These are phyloP conservation scores for Chiua virens DNA, from an alignment of 768 basidiomycete species.

Conservation along the genomic window DNA sequence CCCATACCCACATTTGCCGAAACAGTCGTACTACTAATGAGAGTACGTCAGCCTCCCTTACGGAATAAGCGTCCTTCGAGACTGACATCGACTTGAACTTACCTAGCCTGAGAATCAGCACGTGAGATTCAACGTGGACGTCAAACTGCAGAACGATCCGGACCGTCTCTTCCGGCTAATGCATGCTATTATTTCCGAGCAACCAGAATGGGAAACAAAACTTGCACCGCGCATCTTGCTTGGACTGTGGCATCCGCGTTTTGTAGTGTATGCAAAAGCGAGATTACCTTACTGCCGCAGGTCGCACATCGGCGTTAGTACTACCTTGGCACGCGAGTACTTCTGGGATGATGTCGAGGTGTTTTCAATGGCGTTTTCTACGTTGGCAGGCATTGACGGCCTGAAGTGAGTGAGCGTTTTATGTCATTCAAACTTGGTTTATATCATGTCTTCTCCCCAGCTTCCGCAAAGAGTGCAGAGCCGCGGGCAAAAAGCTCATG, in stretches of 20 bases:
- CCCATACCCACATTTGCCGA: slow-evolving; percentile 88
- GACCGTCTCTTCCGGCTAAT: slow-evolving; percentile 81
- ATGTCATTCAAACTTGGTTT: background rate
- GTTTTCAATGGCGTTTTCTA: slow-evolving; percentile 80
- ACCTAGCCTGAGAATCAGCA: slow-evolving; percentile 70
- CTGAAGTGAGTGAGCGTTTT: slow-evolving; percentile 45
- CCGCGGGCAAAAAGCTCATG: slow-evolving; percentile 78
- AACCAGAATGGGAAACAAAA: slow-evolving; percentile 68
- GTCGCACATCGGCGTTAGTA: slow-evolving; percentile 79
- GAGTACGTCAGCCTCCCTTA: slow-evolving; percentile 40
- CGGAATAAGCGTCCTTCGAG: slow-evolving; percentile 6
- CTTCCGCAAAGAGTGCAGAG: slow-evolving; percentile 80
- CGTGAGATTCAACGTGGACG: slow-evolving; percentile 84
- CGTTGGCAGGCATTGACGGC: slow-evolving; percentile 73
- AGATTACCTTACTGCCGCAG: slow-evolving; percentile 81
- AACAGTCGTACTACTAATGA: slow-evolving; percentile 79
- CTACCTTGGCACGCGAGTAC: slow-evolving; percentile 72
- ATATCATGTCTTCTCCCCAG: slow-evolving; percentile 34
- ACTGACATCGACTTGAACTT: background rate
- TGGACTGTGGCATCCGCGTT: slow-evolving; percentile 91
- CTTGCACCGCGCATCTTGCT: slow-evolving; percentile 81
- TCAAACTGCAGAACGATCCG: slow-evolving; percentile 92
- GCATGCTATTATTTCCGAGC: slow-evolving; percentile 60
- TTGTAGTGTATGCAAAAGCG: slow-evolving; percentile 72
- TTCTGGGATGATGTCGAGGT: slow-evolving; percentile 88